These are phyloP conservation scores for Cystobasidium sp. DNA, from an alignment of 1,284 basidiomycete genomes.

Conservation along the genomic window DNA sequence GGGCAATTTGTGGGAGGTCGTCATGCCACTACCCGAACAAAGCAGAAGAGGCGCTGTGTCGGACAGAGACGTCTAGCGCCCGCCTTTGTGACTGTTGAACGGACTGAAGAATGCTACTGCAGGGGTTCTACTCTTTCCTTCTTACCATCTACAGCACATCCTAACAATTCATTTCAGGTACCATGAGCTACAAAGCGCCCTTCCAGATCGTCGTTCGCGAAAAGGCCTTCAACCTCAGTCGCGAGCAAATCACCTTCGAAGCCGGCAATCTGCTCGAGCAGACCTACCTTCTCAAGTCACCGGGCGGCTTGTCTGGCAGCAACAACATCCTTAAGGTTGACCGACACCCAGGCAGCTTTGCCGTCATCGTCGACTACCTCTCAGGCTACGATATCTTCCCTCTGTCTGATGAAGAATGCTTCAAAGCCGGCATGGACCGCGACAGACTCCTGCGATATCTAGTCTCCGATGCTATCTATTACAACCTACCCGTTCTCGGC, in stretches of 20 bases:
- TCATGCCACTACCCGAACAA: neutral
- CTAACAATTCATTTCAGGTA: neutral
- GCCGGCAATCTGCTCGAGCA: conserved; percentile 20
- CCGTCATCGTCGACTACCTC: conserved; percentile 14
- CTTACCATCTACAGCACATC: neutral
- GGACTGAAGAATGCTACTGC: too few species aligned
- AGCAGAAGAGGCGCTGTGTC: neutral
- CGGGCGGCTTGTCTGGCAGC: conserved; percentile 12
- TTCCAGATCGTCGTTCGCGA: conserved; percentile 24
- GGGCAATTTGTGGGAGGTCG: too few species aligned
- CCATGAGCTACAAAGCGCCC: conserved; percentile 21
- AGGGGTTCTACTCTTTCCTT: neutral
- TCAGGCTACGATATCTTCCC: conserved; percentile 30
- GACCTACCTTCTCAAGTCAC: conserved; percentile 20
- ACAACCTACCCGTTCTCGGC: conserved; percentile 1
- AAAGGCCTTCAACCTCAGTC: conserved; percentile 27
- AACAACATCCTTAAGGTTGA: conserved; percentile 29
- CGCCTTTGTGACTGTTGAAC: neutral
- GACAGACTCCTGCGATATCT: conserved; percentile 19
- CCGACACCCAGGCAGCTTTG: conserved; percentile 27
- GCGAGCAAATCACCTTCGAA: conserved; percentile 29
- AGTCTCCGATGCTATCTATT: conserved; percentile 16
- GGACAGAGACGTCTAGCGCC: neutral
- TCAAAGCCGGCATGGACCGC: conserved; percentile 20
- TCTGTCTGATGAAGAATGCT: conserved; percentile 23